Conservation (phyloP, 345 rosid species). For the Ceriops tagal region DNA sequence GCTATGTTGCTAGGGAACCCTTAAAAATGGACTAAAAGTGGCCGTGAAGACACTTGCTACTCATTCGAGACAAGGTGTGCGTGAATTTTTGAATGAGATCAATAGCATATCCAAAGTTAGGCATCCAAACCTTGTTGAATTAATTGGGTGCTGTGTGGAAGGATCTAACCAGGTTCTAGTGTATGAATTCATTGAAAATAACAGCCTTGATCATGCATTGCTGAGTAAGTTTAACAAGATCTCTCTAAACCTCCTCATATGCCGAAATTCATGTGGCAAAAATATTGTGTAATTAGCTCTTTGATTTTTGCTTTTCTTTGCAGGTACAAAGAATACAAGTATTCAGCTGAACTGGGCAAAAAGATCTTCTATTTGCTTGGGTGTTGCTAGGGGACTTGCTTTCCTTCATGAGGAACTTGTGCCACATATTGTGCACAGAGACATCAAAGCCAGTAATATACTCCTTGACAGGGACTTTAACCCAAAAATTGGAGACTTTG, state of each 20-base stretch:
- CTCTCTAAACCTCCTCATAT: neutral
- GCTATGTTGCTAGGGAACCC: slow-evolving; percentile 46
- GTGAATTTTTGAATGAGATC: slow-evolving; percentile 79
- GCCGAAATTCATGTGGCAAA: neutral
- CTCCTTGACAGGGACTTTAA: slow-evolving; percentile 71
- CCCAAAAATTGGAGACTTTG: slow-evolving; percentile 96
- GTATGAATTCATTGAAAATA: slow-evolving; percentile 80
- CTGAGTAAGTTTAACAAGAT: slow-evolving; percentile 37
- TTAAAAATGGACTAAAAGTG: slow-evolving; percentile 55
- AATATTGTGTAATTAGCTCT: neutral
- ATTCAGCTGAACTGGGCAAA: slow-evolving; percentile 62
- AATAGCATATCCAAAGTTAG: slow-evolving; percentile 57
- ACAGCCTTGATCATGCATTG: slow-evolving; percentile 67
- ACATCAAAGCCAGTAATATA: slow-evolving; percentile 91
- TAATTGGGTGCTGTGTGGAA: slow-evolving; percentile 77
- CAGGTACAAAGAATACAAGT: slow-evolving; percentile 46
- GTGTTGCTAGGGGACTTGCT: slow-evolving; percentile 76
- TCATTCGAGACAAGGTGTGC: slow-evolving; percentile 70
- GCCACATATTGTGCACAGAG: slow-evolving; percentile 89
- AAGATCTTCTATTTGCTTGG: slow-evolving; percentile 78
- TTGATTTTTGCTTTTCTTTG: slow-evolving; percentile 13
- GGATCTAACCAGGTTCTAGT: slow-evolving; percentile 66
- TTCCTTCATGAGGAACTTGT: slow-evolving; percentile 83
- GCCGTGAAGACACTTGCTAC: slow-evolving; percentile 75
- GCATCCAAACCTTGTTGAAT: slow-evolving; percentile 87